Base-by-base conservation (phyloP, 805 yeast species). In the Candida palmyrensis region DNA sequence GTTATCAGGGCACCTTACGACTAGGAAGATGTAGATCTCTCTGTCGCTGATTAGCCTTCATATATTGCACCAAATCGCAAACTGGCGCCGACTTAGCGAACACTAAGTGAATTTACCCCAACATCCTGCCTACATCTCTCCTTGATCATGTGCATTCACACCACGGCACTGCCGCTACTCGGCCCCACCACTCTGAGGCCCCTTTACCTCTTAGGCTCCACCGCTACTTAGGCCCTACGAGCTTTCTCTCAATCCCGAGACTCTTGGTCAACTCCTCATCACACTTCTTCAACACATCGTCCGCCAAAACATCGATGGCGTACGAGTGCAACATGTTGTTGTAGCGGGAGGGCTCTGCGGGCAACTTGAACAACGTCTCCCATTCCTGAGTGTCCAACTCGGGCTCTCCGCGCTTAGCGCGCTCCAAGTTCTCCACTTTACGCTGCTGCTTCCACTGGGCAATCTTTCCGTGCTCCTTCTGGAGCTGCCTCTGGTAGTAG, bases 401-500 rank as follows among this genome's bases (percentile, higher is more conserved):
- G 30, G 71, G 65, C 50, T 79, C 76, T 36, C 83, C 80, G 23
- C 53, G 58, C 50, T 76, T 74, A 35, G 72, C 73, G 41, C 82
- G 70, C 44, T 69, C 73, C 26, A 69, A 66, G 58, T 82, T 81
- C 47, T 82, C 89, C 38, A 71, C 66, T 56, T 73, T 73, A 52
- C 83, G 66, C 56, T 75, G 77, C 49, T 73, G 77, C 52, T 80
- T 79, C 89, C 90, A 84, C 52, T 79, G 85, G 42, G 68, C 66
- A 43, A 84, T 71, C 64, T 80, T 82, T 39, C 77, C 59, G 55
- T 71, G 65, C 53, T 84, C 94, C 53, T 87, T 73, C 30, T 78
- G 73, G 39, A 76, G 66, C 47, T 76, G 80, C 65, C 94, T 77
- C 62, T 83, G 92, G 66, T 75, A 82, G 61, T 80, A 83, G 66